These are phyloP conservation scores for Cymbopogon citratus DNA, from an alignment of 176 grass and related monocot species.

Conservation along the genomic window DNA sequence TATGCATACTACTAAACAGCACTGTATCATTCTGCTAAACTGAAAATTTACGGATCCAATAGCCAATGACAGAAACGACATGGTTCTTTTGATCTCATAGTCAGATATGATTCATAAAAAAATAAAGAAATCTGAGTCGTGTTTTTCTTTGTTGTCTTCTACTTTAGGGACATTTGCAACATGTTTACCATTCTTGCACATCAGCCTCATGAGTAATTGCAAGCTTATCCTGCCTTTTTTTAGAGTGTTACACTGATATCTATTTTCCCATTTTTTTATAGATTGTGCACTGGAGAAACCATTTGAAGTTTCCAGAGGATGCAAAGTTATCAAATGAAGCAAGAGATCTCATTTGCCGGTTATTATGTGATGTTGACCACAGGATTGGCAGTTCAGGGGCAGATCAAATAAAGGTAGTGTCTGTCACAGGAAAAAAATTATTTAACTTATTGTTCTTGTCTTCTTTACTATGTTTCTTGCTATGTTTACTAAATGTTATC, in stretches of 20 bases:
- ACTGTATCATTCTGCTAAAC: not conserved
- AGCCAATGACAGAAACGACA: not conserved
- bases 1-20: not conserved
- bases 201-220: not conserved
- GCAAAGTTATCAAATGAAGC: slow-evolving; percentile 77
- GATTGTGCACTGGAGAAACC: slow-evolving; percentile 99
- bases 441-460: not conserved
- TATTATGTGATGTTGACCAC: slow-evolving; percentile 95
- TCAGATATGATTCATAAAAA: not conserved
- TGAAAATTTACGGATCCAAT: not conserved
- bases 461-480: not conserved
- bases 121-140: not conserved
- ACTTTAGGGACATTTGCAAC: not conserved
- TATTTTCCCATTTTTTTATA: slow-evolving; percentile 35
- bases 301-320: slow-evolving; percentile 98
- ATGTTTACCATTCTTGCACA: not conserved
- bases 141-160: not conserved
- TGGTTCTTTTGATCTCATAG: not conserved
- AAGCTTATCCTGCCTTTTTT: slow-evolving; percentile 11
- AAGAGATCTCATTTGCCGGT: slow-evolving; percentile 84
- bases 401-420: slow-evolving; percentile 87
- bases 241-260: not conserved
- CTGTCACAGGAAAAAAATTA: slow-evolving; percentile 8
- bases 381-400: slow-evolving; percentile 77
- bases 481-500: slow-evolving; percentile 24